phyloP scores from a whole-genome alignment of 441 rosid species.

The Omphalea diandra region DNA sequence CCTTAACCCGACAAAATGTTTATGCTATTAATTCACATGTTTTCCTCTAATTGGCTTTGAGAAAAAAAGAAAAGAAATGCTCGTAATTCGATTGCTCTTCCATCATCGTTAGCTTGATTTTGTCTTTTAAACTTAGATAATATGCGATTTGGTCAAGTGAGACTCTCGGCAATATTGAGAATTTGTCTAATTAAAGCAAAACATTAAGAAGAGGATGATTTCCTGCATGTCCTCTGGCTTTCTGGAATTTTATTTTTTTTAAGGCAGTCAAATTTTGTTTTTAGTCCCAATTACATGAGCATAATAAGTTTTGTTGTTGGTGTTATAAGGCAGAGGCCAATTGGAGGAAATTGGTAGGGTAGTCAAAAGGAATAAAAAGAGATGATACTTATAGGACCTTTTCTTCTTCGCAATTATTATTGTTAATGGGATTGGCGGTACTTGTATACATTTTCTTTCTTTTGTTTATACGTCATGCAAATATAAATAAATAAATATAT shows the following conservation, averaged over 20 bases:
- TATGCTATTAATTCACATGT: slow-evolving; percentile 1
- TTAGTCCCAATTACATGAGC: too few relatives aligned
- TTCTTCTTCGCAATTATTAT: not conserved
- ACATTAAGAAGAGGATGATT: not conserved
- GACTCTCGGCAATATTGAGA: not conserved
- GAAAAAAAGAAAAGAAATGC: not conserved
- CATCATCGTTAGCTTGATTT: not conserved
- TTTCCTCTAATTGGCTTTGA: slow-evolving; percentile 4
- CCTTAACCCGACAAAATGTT: slow-evolving; percentile 14
- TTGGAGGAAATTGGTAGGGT: not conserved
- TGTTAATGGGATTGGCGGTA: not conserved
- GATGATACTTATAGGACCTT: not conserved
- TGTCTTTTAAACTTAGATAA: not conserved
- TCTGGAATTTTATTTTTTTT: not conserved
- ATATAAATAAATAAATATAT: too few relatives aligned
- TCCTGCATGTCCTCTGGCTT: not conserved
- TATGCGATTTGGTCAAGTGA: not conserved
- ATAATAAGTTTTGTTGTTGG: not conserved
- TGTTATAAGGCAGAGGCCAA: not conserved
- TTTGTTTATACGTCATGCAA: not conserved
- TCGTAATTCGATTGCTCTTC: not conserved
- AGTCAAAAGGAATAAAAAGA: slow-evolving; percentile 1
- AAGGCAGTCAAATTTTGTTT: not conserved
- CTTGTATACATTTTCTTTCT: not conserved
- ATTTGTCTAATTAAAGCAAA: slow-evolving; percentile 21